These are phyloP conservation scores for Xanthoconium purpureum DNA, from an alignment of 768 basidiomycete species.

Conservation along the genomic window DNA sequence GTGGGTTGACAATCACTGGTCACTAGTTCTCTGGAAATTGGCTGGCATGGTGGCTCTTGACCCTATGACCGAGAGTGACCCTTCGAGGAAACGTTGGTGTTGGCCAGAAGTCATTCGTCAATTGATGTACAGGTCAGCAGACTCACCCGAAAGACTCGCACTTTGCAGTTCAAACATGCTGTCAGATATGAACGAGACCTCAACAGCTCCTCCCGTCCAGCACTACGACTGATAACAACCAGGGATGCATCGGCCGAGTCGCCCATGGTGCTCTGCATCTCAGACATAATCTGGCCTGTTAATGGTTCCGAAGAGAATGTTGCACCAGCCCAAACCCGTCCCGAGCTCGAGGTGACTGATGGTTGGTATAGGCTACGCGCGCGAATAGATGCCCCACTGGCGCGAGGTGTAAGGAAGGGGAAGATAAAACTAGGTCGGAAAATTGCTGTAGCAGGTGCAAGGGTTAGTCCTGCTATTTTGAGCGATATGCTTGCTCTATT, in stretches of 20 bases:
- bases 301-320: conserved; percentile 37
- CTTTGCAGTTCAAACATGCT: neutral
- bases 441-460: conserved; percentile 74
- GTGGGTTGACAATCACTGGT: conserved; percentile 95
- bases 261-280: conserved; percentile 85
- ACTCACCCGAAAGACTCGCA: neutral
- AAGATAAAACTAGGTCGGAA: conserved; percentile 77
- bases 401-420: conserved; percentile 63
- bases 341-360: conserved; percentile 88
- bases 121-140: conserved; percentile 73
- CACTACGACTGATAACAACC: conserved; percentile 76
- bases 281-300: conserved; percentile 60
- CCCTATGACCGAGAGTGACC: conserved; percentile 53
- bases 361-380: conserved; percentile 93
- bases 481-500: neutral
- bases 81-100: conserved; percentile 62
- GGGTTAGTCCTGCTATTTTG: conserved; percentile 45
- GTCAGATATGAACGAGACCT: conserved; percentile 86
- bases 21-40: conserved; percentile 89
- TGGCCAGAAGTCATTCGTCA: conserved; percentile 82
- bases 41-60: conserved; percentile 79
- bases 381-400: conserved; percentile 68
- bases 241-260: conserved; percentile 76
- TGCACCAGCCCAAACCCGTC: conserved; percentile 37
- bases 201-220: conserved; percentile 72